A percentile compares a stretch with the other conserved stretches of the same genome.
Conservation (phyloP, 2,329 filamentous ascomycete species). For the Rhynchosporium graminicola region DNA sequence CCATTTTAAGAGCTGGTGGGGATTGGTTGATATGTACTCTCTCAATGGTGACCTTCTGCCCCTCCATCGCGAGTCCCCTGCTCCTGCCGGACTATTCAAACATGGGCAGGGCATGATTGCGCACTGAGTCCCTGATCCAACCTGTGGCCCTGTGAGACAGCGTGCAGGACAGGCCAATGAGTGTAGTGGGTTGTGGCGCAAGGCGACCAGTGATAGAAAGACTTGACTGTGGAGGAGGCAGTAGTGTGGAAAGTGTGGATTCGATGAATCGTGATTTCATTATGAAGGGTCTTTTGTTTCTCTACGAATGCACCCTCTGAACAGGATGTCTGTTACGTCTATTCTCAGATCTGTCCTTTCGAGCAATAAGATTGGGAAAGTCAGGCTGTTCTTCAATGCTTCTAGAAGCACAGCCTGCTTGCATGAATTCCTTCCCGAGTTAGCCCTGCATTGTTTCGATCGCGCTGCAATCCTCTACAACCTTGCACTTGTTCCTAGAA, state of each 20-base stretch:
- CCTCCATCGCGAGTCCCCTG: slow-evolving; percentile 8
- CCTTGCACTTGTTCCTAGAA: slow-evolving; percentile 4
- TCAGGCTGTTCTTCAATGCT: background rate
- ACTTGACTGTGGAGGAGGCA: slow-evolving; percentile 1
- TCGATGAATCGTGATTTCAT: background rate
- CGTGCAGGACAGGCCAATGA: background rate
- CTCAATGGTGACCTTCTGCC: background rate
- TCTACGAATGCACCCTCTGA: background rate
- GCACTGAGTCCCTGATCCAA: slow-evolving; percentile 6
- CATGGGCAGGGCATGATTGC: slow-evolving; percentile 9
- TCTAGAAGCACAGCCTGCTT: slow-evolving; percentile 7
- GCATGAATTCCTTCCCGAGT: slow-evolving; percentile 12
- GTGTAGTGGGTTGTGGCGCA: slow-evolving; percentile 14
- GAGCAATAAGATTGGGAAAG: background rate
- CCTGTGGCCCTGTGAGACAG: slow-evolving; percentile 16
- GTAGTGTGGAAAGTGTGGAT: background rate
- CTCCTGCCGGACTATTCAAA: slow-evolving; percentile 9
- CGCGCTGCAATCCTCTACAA: background rate
- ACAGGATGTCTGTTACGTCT: background rate
- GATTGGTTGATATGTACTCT: slow-evolving; percentile 8
- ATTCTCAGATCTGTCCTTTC: slow-evolving; percentile 4
- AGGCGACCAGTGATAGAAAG: slow-evolving; percentile 7
- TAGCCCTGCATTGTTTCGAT: slow-evolving; percentile 7
- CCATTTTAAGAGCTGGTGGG: slow-evolving; percentile 11
- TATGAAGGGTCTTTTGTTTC: slow-evolving; percentile 4